phyloP scores from a whole-genome alignment of 345 rosid species.

The Citropsis articulata region DNA sequence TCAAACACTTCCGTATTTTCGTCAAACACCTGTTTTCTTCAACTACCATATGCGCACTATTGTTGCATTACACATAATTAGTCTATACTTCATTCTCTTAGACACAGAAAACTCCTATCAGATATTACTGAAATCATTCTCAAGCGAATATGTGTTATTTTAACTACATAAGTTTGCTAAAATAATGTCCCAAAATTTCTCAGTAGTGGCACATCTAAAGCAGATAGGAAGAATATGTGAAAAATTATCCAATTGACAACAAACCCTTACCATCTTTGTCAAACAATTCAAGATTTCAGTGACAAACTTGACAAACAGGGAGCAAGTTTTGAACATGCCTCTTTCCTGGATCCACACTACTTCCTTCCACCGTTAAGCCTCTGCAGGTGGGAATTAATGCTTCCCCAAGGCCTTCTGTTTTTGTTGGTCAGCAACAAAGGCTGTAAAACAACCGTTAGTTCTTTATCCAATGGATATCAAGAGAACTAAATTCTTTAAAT shows the following conservation, averaged over 20 bases:
- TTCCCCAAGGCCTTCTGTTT: slow-evolving; percentile 61
- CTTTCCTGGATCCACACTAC: slow-evolving; percentile 12
- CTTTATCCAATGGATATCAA: not conserved
- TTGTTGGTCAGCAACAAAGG: slow-evolving; percentile 44
- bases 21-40: not conserved
- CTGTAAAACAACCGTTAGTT: not conserved
- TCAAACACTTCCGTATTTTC: no score
- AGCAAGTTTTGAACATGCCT: not conserved
- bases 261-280: not conserved
- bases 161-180: not conserved
- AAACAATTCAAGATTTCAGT: not conserved
- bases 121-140: not conserved
- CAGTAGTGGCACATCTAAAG: not conserved
- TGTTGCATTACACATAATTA: not conserved
- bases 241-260: no score
- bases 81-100: not conserved
- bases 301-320: not conserved
- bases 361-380: slow-evolving; percentile 75
- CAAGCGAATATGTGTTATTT: not conserved
- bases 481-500: not conserved
- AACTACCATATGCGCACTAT: not conserved
- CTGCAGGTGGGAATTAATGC: slow-evolving; percentile 83
- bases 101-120: not conserved
- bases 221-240: not conserved
- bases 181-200: not conserved